These are phyloP conservation scores for Hyaloperonospora arabidopsidis DNA, from an alignment of 352 stramenopile species.

Conservation along the genomic window DNA sequence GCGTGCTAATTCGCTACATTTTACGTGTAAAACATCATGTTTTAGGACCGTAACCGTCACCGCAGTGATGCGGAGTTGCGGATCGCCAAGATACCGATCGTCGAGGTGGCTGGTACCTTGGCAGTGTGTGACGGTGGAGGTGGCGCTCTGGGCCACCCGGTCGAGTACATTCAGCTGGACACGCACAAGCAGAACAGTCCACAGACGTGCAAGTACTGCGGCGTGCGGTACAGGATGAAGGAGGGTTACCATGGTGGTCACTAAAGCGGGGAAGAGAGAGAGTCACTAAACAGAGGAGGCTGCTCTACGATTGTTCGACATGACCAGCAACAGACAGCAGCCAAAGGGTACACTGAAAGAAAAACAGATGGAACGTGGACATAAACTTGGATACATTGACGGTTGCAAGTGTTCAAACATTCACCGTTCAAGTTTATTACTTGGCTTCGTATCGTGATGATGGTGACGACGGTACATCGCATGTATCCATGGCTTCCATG, in stretches of 20 bases:
- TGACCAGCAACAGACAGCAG: no score
- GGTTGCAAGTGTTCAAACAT: no score
- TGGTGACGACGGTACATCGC: constrained; percentile 18
- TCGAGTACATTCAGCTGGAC: constrained; percentile 93
- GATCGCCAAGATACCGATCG: constrained; percentile 81
- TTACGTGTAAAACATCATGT: constrained; percentile 1
- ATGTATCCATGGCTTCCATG: constrained; percentile 49
- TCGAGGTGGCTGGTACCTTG: constrained; percentile 88
- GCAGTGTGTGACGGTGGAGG: constrained; percentile 94
- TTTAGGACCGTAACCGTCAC: constrained; percentile 74
- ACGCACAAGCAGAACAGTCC: constrained; percentile 63
- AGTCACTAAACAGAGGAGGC: no score
- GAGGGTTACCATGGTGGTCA: constrained; percentile 55
- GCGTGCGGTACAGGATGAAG: constrained; percentile 86
- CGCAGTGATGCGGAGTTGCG: constrained; percentile 86
- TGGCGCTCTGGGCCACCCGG: constrained; percentile 92
- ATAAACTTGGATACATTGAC: no score
- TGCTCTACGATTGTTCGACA: no score
- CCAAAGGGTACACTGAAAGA: no score
- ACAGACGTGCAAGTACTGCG: constrained; percentile 90
- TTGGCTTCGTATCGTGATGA: constrained; percentile 16
- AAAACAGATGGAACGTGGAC: no score
- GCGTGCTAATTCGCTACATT: constrained; percentile 6
- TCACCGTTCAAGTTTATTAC: no score
- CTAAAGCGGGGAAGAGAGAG: constrained; percentile 17